Evolutionary conservation across 768 basidiomycete species (phyloP).

Genomic region (Rhodosporidiobolus odoratus): DNA sequence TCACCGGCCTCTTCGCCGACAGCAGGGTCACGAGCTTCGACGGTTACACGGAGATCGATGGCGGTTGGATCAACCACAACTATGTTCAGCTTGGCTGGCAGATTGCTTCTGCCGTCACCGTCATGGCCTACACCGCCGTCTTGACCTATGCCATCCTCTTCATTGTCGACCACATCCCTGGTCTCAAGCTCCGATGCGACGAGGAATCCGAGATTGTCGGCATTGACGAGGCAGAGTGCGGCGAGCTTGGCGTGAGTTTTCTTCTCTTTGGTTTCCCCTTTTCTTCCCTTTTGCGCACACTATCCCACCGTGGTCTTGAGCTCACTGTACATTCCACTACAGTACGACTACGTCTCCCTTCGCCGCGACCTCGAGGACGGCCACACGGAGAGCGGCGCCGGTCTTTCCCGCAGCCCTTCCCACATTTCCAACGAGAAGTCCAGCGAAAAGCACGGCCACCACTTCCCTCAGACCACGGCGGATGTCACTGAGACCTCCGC

Average conservation of each 20-base stretch:
- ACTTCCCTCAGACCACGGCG: neutral
- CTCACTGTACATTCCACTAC: neutral
- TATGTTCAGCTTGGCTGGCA: constrained; percentile 76
- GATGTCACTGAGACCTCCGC: constrained; percentile 22
- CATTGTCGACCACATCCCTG: constrained; percentile 54
- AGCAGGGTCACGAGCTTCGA: constrained; percentile 62
- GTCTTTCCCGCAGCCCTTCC: constrained; percentile 12
- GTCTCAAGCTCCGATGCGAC: constrained; percentile 58
- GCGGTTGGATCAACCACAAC: constrained; percentile 70
- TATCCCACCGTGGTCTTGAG: neutral
- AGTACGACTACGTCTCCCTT: constrained; percentile 33
- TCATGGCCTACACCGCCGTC: constrained; percentile 53
- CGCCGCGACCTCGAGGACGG: constrained; percentile 37
- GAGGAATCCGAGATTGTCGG: constrained; percentile 59
- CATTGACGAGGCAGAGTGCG: constrained; percentile 83
- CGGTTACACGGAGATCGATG: constrained; percentile 56
- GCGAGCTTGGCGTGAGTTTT: constrained; percentile 52
- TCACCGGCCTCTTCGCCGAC: constrained; percentile 72
- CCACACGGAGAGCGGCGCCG: constrained; percentile 9
- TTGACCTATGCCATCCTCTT: constrained; percentile 53
- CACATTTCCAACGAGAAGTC: constrained; percentile 25
- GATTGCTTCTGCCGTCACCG: constrained; percentile 60
- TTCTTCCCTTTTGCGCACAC: neutral
- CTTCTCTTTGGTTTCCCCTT: neutral
- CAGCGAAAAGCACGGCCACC: neutral